A percentile compares a stretch with the other conserved stretches of the same genome.
Conservation (phyloP, 768 basidiomycete species). For the Panellus pusillus region DNA sequence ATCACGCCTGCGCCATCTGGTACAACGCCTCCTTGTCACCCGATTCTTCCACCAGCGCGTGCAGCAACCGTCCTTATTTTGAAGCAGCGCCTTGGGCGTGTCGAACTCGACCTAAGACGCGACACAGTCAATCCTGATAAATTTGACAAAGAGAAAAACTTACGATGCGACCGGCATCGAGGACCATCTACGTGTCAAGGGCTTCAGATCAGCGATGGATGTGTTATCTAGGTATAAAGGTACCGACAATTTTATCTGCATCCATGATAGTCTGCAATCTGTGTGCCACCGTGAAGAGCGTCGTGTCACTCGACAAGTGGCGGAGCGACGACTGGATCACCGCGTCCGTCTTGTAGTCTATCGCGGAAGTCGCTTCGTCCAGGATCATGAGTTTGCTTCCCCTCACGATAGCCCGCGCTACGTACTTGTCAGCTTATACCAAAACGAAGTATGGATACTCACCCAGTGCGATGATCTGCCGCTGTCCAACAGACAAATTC, state of each 20-base stretch:
- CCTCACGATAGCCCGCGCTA: slow-evolving; percentile 54
- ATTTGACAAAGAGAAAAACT: background rate
- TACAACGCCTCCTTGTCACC: slow-evolving; percentile 52
- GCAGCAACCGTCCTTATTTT: slow-evolving; percentile 50
- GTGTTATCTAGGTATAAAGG: slow-evolving; percentile 24
- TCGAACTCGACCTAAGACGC: slow-evolving; percentile 48
- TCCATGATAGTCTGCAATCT: slow-evolving; percentile 34
- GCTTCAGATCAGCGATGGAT: too few species aligned
- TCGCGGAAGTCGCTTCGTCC: slow-evolving; percentile 40
- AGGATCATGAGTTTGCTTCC: slow-evolving; percentile 56
- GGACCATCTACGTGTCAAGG: slow-evolving; percentile 30
- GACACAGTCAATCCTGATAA: background rate
- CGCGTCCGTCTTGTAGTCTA: slow-evolving; percentile 36
- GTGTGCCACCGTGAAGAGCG: slow-evolving; percentile 25
- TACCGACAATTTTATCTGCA: slow-evolving; percentile 28
- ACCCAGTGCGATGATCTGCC: slow-evolving; percentile 57
- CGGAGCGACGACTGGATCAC: slow-evolving; percentile 44
- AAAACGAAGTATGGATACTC: too few species aligned
- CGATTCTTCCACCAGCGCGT: slow-evolving; percentile 57
- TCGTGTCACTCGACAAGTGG: slow-evolving; percentile 34
- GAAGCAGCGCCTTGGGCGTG: slow-evolving; percentile 48
- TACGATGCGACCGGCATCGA: slow-evolving; percentile 43
- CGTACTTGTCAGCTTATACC: too few species aligned
- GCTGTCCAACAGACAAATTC: slow-evolving; percentile 58
- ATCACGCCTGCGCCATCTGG: slow-evolving; percentile 35